Evolutionary conservation across 1,139 yeast genomes (phyloP), one percentile per base, ranked within the genome.

Genomic region (Arxiozyma telluris): DNA sequence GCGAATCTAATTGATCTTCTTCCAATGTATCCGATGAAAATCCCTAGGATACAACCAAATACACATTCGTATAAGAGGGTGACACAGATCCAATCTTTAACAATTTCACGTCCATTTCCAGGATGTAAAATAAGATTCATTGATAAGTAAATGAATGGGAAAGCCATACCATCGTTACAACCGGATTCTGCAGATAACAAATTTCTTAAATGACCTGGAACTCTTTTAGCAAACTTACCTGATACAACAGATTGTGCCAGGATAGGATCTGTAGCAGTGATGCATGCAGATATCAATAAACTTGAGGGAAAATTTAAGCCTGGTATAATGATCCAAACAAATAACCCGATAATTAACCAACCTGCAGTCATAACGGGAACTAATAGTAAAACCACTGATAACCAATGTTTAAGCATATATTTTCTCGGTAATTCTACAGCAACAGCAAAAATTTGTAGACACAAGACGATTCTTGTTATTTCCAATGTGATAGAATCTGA

Each of bases 191-290:
- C 97, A 38, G 94, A 82, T 47, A 93, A 73, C 51, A 93, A 73
- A 65, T 93, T 91, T 68, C 98, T 78, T 70, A 93, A 79, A 72
- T 93, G 98, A 7, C 98, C 98, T 0, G 98, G 98, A 17, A 93
- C 98, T 59, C 97, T 80, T 66, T 82, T 83, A n/a, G 98, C 97
- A 69, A 93, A 93, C 65, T 91, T 90, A 60, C 98, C 98, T 74
- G 98, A 97, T 22, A 93, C 98, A 21, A 93, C 98, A 0, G 98
- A 97, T 43, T 96, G 96, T 0, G 98, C 98, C 66, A 93, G 77
- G 52, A 93, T 96, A 4, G 98, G 98, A 71, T 93, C 98, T 0
- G 98, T 93, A 2, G 98, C 98, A 0, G 98, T 93, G 44, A 93
- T 83, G 72, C 98, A 93, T 0, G 97, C 98, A 34, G 95, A 81